Evolutionary conservation across 768 basidiomycete genomes (phyloP), one percentile per base, ranked within the genome.

Genomic region (Termitomyces sp.): DNA sequence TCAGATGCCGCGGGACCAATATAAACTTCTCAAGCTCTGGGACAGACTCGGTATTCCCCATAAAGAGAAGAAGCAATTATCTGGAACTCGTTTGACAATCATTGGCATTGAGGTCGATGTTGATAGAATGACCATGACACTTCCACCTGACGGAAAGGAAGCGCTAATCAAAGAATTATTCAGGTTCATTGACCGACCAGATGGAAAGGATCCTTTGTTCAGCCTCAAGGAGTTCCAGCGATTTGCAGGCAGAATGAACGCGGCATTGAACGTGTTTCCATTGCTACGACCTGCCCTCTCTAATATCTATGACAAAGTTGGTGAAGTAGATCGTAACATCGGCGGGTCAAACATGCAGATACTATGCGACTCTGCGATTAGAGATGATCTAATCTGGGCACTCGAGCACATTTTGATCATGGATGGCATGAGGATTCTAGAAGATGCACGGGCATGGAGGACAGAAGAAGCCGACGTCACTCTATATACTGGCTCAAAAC

Each of bases 41-140:
- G 50, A 57, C 31, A 2, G 24, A 7, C 43, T 57, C 3, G 56
- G 50, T n/a, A 57, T 57, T 1, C 56, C 56, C 2, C 56, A 57
- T 32, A 52, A 57, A 16, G 56, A 57, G 13, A 36, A 31, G 18
- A 57, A 57, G 7, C 56, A 57, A 24, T 7, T 51, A 3, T 57
- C 50, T 0, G 56, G 56, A 8, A 27, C n/a, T 18, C 41, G 42
- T 1, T 16, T 57, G 4, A 39, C 43, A 0, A 57, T 57, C 3
- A 57, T 57, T 5, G 56, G 56, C 3, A 52, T 52, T 22, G 56
- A 57, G 20, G 56, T 57, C 8, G 47, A 56, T 32, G 47, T 48
- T 13, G 43, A 56, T 16, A n/a, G 22, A 24, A 49, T 56, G 48
- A 50, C 37, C 5, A 41, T 56, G 47, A 56, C 48, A 3, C 46